Percentiles rank a stretch among this genome's conserved stretches.
Conservation (phyloP, 495 filamentous ascomycete genomes). For the Penicillium herquei region DNA sequence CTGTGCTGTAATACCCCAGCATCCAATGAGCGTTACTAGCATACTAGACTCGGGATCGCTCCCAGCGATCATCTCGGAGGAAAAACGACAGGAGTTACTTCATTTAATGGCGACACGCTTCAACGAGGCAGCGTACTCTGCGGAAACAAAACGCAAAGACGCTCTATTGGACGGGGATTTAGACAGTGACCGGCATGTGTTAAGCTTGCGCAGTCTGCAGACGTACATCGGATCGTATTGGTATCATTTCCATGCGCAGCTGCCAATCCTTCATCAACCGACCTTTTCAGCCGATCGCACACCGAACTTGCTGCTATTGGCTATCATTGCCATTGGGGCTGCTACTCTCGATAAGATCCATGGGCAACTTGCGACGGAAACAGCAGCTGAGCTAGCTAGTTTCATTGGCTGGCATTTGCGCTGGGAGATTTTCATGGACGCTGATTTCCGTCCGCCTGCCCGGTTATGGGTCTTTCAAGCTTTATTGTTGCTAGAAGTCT, state of each 20-base stretch:
- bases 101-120: constrained; percentile 81
- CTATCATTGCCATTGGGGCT: constrained; percentile 93
- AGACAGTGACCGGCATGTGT: constrained; percentile 68
- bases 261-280: constrained; percentile 91
- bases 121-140: constrained; percentile 75
- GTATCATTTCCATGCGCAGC: constrained; percentile 90
- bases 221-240: constrained; percentile 92
- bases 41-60: constrained; percentile 80
- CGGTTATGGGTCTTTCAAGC: constrained; percentile 99
- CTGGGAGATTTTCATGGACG: constrained; percentile 90
- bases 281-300: constrained; percentile 88
- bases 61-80: constrained; percentile 79
- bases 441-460: constrained; percentile 88
- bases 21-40: constrained; percentile 87
- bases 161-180: constrained; percentile 75
- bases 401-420: constrained; percentile 89
- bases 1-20: constrained; percentile 49
- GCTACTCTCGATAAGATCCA: constrained; percentile 82
- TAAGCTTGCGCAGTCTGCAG: constrained; percentile 93
- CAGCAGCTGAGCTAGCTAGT: constrained; percentile 73
- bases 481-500: constrained; percentile 82
- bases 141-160: constrained; percentile 72
- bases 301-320: constrained; percentile 79
- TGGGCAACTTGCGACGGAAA: constrained; percentile 67
- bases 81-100: constrained; percentile 80